Percentiles rank a stretch among this genome's conserved stretches.
Evolutionary conservation across 2,329 filamentous ascomycete genomes (phyloP).

Genomic region (Dissoconium aciculare): DNA sequence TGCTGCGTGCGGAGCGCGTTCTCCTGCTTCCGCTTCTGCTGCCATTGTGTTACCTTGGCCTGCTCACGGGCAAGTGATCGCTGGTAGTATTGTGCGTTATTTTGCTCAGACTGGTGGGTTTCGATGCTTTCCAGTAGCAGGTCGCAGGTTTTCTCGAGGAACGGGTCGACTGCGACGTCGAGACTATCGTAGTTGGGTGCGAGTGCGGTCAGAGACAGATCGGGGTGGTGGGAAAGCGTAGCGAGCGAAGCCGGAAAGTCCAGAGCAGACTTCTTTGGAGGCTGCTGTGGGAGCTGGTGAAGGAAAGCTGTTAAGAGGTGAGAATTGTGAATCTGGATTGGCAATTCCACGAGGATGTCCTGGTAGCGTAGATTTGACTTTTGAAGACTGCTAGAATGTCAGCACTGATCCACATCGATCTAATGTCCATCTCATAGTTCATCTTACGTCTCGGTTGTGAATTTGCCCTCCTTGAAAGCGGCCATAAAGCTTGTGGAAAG

Average conservation of each 20-base stretch:
- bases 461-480: slow-evolving; percentile 92
- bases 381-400: slow-evolving; percentile 51
- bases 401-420: slow-evolving; percentile 9
- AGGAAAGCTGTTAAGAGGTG: slow-evolving; percentile 91
- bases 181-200: slow-evolving; percentile 81
- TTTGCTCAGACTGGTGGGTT: slow-evolving; percentile 93
- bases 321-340: slow-evolving; percentile 85
- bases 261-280: slow-evolving; percentile 44
- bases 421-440: slow-evolving; percentile 1
- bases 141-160: slow-evolving; percentile 96
- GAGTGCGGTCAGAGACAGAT: slow-evolving; percentile 47
- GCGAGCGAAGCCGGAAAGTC: slow-evolving; percentile 64
- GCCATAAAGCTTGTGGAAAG: slow-evolving; percentile 77
- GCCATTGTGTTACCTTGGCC: slow-evolving; percentile 91
- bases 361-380: slow-evolving; percentile 88
- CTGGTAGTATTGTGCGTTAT: slow-evolving; percentile 98
- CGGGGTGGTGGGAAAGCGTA: slow-evolving; percentile 53
- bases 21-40: slow-evolving; percentile 90
- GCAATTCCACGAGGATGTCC: slow-evolving; percentile 83
- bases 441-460: slow-evolving; percentile 85
- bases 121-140: slow-evolving; percentile 93
- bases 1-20: slow-evolving; percentile 71
- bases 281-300: slow-evolving; percentile 68
- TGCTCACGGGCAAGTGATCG: slow-evolving; percentile 87
- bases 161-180: slow-evolving; percentile 88